phyloP scores from a whole-genome alignment of 1,139 yeast species.

The Pneumocystis carinii region DNA sequence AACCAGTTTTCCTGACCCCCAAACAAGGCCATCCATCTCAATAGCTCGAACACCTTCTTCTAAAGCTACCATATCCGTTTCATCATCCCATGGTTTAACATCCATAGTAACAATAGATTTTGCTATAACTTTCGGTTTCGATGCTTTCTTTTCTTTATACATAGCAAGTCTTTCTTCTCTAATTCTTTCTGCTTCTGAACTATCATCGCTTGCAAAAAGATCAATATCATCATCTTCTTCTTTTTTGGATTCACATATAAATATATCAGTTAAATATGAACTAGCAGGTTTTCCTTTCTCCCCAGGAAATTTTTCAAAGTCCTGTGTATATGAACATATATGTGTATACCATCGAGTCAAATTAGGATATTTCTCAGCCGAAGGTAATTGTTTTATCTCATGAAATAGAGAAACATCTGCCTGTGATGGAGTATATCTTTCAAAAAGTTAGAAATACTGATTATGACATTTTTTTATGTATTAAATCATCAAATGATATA shows the following conservation, averaged over 20 bases:
- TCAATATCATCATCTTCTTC: slow-evolving; percentile 85
- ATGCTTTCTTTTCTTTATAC: slow-evolving; percentile 92
- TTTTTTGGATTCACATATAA: slow-evolving; percentile 49
- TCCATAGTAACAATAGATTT: slow-evolving; percentile 92
- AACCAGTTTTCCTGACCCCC: slow-evolving; percentile 97
- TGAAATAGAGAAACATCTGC: slow-evolving; percentile 87
- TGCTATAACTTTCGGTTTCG: slow-evolving; percentile 97
- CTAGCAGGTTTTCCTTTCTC: slow-evolving; percentile 24
- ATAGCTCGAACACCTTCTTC: slow-evolving; percentile 71
- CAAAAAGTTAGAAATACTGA: not conserved
- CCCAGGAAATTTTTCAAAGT: slow-evolving; percentile 35
- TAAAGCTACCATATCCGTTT: slow-evolving; percentile 83
- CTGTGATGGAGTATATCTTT: slow-evolving; percentile 73
- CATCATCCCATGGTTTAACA: slow-evolving; percentile 99
- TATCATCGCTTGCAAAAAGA: slow-evolving; percentile 82
- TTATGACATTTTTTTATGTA: not conserved
- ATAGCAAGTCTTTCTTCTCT: slow-evolving; percentile 96
- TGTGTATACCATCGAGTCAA: slow-evolving; percentile 98
- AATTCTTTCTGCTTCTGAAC: slow-evolving; percentile 90
- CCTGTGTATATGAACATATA: slow-evolving; percentile 82
- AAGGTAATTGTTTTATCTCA: slow-evolving; percentile 60
- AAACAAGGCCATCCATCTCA: slow-evolving; percentile 79
- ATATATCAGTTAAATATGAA: slow-evolving; percentile 45
- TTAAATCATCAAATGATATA: slow-evolving; percentile 2
- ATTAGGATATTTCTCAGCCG: slow-evolving; percentile 64